A percentile compares a stretch with the other conserved stretches of the same genome.
phyloP scores from a whole-genome alignment of 352 stramenopile genomes.

The Plasmopara viticola region DNA sequence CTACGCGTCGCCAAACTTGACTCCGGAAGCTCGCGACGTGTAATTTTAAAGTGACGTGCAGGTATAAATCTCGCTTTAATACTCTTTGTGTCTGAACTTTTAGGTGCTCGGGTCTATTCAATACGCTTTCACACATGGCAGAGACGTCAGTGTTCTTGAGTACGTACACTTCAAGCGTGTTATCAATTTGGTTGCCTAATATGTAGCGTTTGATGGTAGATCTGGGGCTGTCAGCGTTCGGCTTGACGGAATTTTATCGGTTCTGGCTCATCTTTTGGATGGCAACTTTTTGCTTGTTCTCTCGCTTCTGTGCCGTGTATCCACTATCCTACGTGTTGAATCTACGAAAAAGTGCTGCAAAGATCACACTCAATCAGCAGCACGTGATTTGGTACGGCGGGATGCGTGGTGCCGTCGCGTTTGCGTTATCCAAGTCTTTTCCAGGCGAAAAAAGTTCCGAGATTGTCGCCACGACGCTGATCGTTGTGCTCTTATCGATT shows the following conservation, averaged over 20 bases:
- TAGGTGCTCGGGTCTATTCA: constrained; percentile 85
- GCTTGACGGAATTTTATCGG: constrained; percentile 66
- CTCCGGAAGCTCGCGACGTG: constrained; percentile 68
- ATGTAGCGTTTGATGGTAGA: constrained; percentile 35
- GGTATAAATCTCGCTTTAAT: not conserved
- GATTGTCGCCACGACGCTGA: constrained; percentile 87
- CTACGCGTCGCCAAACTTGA: constrained; percentile 87
- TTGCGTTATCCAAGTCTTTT: constrained; percentile 88
- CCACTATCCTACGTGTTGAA: constrained; percentile 76
- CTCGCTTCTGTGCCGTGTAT: constrained; percentile 83
- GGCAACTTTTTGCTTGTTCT: constrained; percentile 77
- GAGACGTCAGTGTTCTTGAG: constrained; percentile 92
- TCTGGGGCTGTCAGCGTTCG: constrained; percentile 87
- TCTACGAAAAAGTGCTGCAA: constrained; percentile 40
- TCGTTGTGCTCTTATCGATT: constrained; percentile 89
- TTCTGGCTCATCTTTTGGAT: constrained; percentile 86
- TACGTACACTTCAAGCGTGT: constrained; percentile 21
- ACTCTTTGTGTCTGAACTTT: not conserved
- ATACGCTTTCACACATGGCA: constrained; percentile 86
- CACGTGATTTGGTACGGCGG: constrained; percentile 95
- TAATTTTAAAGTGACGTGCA: constrained; percentile 21
- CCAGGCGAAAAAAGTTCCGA: constrained; percentile 78
- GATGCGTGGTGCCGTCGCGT: constrained; percentile 90
- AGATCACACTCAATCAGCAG: constrained; percentile 84
- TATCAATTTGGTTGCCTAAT: not conserved